Evolutionary conservation across 495 filamentous ascomycete genomes (phyloP).

Genomic region (Evansstolkia leycettana): DNA sequence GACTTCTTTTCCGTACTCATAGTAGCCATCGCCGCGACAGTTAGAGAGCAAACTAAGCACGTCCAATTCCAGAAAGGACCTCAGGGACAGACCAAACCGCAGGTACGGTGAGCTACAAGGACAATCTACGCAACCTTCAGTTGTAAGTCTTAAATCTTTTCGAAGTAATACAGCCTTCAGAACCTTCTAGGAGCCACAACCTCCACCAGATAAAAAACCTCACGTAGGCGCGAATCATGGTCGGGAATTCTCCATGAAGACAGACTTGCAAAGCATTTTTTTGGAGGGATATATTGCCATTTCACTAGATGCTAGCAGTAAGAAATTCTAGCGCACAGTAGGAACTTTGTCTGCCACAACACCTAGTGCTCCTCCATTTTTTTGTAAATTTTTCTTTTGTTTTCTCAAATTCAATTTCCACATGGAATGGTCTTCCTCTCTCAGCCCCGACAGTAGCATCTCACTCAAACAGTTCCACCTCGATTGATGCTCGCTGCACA

Average conservation of each 20-base stretch:
- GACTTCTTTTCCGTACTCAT: constrained; percentile 26
- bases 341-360: constrained; percentile 10
- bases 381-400: constrained; percentile 6
- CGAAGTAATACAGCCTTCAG: too few relatives aligned
- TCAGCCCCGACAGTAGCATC: too few relatives aligned
- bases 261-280: neutral
- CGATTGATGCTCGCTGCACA: too few relatives aligned
- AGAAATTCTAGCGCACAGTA: neutral
- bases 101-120: neutral
- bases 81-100: constrained; percentile 17
- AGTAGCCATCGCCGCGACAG: constrained; percentile 23
- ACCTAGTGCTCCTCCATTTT: constrained; percentile 20
- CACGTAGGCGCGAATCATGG: too few relatives aligned
- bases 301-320: constrained; percentile 2
- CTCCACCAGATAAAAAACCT: too few relatives aligned
- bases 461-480: too few relatives aligned
- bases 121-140: constrained; percentile 1
- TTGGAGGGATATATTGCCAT: constrained; percentile 6
- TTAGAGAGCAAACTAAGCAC: neutral
- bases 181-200: too few relatives aligned
- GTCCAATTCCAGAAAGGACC: constrained; percentile 7
- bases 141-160: too few relatives aligned
- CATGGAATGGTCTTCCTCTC: neutral
- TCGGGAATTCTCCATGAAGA: too few relatives aligned
- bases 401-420: neutral